phyloP scores from a whole-genome alignment of 345 rosid species.

The Tarenaya hassleriana region DNA sequence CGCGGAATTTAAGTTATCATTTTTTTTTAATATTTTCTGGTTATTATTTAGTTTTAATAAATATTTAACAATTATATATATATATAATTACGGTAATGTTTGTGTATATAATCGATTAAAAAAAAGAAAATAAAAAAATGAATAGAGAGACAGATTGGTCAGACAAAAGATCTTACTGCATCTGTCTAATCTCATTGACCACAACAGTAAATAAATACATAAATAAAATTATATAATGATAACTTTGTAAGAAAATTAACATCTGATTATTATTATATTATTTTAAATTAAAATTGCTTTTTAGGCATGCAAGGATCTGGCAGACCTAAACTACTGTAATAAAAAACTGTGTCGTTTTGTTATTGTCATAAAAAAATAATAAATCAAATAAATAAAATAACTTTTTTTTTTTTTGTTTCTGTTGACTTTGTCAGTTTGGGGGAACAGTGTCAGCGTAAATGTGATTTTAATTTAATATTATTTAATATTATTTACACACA shows the following conservation, averaged over 20 bases:
- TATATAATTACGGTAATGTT: too few species aligned
- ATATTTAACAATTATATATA: too few species aligned
- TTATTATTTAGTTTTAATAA: too few species aligned
- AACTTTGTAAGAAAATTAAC: slow-evolving; percentile 11
- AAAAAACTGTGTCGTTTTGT: slow-evolving; percentile 23
- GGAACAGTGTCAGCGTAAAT: too few species aligned
- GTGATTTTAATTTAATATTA: too few species aligned
- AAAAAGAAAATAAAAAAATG: background rate
- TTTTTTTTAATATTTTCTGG: too few species aligned
- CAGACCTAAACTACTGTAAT: slow-evolving; percentile 31
- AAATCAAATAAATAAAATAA: too few species aligned
- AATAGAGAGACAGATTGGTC: background rate
- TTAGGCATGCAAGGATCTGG: slow-evolving; percentile 32
- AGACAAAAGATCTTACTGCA: slow-evolving; percentile 11
- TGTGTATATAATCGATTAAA: too few species aligned
- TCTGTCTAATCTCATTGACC: slow-evolving; percentile 14
- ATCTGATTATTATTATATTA: slow-evolving; percentile 4
- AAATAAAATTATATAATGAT: background rate
- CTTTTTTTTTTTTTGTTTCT: too few species aligned
- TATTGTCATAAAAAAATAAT: slow-evolving; percentile 7
- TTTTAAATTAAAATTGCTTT: slow-evolving; percentile 23
- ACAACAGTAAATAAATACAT: slow-evolving; percentile 14
- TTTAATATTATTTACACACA: background rate
- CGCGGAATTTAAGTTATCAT: too few species aligned
- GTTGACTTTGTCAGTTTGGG: too few species aligned